phyloP scores from a whole-genome alignment of 2,329 filamentous ascomycete species.

The Sarocladium strictum region DNA sequence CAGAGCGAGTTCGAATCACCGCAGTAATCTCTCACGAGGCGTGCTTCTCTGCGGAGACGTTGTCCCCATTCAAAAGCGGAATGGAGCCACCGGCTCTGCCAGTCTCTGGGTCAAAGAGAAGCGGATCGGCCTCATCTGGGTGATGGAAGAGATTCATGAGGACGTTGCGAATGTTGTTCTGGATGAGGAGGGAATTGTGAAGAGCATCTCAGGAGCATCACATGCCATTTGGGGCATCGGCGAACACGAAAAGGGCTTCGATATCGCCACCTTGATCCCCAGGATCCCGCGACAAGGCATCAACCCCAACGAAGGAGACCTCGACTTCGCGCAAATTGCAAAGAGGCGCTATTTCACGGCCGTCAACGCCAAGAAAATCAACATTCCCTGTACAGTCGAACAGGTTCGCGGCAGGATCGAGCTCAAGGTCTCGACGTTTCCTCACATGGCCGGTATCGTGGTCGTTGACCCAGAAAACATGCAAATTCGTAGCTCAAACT shows the following conservation, averaged over 20 bases:
- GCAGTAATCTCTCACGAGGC: slow-evolving; percentile 72
- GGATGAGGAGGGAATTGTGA: slow-evolving; percentile 71
- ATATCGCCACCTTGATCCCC: slow-evolving; percentile 74
- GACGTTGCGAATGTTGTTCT: slow-evolving; percentile 75
- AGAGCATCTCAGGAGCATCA: slow-evolving; percentile 67
- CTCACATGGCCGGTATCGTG: slow-evolving; percentile 94
- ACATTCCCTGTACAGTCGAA: slow-evolving; percentile 78
- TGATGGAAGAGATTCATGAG: slow-evolving; percentile 94
- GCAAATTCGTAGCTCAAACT: slow-evolving; percentile 85
- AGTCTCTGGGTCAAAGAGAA: slow-evolving; percentile 99
- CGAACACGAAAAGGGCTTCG: slow-evolving; percentile 45
- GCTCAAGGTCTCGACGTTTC: slow-evolving; percentile 86
- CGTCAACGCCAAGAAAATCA: slow-evolving; percentile 67
- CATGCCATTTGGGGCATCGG: slow-evolving; percentile 80
- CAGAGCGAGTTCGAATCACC: slow-evolving; percentile 52
- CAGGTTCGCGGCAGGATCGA: slow-evolving; percentile 63
- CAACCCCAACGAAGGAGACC: slow-evolving; percentile 61
- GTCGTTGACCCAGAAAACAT: slow-evolving; percentile 77
- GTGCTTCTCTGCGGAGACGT: slow-evolving; percentile 94
- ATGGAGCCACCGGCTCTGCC: slow-evolving; percentile 84
- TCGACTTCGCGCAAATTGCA: slow-evolving; percentile 72
- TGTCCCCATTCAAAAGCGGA: slow-evolving; percentile 95
- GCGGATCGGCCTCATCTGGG: slow-evolving; percentile 88
- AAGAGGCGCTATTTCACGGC: slow-evolving; percentile 79
- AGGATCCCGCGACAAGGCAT: slow-evolving; percentile 72